Conservation (phyloP, 1,284 basidiomycete species). For the Cutaneotrichosporon daszewskae region DNA sequence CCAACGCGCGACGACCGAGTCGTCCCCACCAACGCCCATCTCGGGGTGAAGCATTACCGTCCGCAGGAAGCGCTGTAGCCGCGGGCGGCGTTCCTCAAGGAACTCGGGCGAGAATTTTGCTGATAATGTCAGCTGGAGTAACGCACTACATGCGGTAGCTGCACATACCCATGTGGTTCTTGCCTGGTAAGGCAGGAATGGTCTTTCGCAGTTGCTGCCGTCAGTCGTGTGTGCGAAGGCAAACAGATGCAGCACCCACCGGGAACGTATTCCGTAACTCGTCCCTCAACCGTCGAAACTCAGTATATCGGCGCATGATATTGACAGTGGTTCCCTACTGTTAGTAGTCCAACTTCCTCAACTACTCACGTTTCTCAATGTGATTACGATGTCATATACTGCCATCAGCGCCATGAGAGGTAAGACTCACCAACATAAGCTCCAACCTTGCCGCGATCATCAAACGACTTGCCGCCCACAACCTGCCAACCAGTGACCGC, state of each 20-base stretch:
- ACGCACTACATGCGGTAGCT: background rate
- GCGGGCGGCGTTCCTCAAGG: constrained; percentile 34
- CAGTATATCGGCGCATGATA: constrained; percentile 38
- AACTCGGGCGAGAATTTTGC: constrained; percentile 40
- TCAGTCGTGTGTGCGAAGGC: constrained; percentile 1
- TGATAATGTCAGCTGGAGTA: no score
- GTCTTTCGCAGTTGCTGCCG: constrained; percentile 26
- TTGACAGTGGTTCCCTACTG: constrained; percentile 31
- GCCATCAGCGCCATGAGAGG: background rate
- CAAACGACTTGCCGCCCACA: constrained; percentile 36
- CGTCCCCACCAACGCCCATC: constrained; percentile 36
- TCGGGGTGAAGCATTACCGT: constrained; percentile 42
- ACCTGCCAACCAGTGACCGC: constrained; percentile 37
- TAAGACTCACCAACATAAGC: constrained; percentile 41
- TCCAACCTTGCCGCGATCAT: constrained; percentile 30
- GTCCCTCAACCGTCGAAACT: constrained; percentile 34
- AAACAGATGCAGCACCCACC: constrained; percentile 15
- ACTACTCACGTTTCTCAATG: no score
- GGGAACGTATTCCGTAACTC: constrained; percentile 27
- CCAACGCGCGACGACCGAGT: constrained; percentile 31
- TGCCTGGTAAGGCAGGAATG: constrained; percentile 38
- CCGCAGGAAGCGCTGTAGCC: constrained; percentile 38
- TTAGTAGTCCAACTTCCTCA: no score
- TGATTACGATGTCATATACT: constrained; percentile 47
- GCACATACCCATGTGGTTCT: constrained; percentile 40